Evolutionary conservation across 179 eudicot species (phyloP).

Genomic region (Spinacia oleracea): DNA sequence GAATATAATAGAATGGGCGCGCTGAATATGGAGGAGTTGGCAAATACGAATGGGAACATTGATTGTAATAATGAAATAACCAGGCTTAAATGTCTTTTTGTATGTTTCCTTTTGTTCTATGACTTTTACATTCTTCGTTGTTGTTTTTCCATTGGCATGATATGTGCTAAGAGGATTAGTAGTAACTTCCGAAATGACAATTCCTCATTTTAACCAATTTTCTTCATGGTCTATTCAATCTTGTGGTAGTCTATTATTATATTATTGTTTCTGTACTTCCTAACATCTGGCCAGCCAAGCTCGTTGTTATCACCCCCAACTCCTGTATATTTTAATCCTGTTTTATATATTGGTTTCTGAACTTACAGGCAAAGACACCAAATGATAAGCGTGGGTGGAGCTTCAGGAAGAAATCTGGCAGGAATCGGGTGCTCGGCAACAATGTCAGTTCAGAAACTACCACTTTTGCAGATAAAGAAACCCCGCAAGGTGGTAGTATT

Average conservation of each 20-base stretch:
- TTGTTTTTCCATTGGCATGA: neutral
- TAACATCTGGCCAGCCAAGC: neutral
- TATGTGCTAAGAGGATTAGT: neutral
- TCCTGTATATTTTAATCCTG: neutral
- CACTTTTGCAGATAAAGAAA: constrained; percentile 55
- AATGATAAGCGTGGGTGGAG: constrained; percentile 84
- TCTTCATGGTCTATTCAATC: neutral
- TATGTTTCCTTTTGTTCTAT: neutral
- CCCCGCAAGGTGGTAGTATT: constrained; percentile 39
- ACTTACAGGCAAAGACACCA: constrained; percentile 57
- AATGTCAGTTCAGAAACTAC: constrained; percentile 49
- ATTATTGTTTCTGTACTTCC: neutral
- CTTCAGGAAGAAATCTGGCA: constrained; percentile 74
- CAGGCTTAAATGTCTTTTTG: neutral
- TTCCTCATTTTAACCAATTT: neutral
- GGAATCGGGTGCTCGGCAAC: constrained; percentile 73
- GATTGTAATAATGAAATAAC: too few relatives aligned
- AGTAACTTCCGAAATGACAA: neutral
- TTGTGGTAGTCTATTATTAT: neutral
- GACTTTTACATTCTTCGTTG: neutral
- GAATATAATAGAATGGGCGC: neutral
- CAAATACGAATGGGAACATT: too few relatives aligned
- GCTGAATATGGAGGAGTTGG: neutral
- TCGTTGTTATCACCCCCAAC: neutral
- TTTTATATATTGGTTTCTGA: neutral